Conservation (phyloP, 306 rosid genomes). For the Castanospermum australe region DNA sequence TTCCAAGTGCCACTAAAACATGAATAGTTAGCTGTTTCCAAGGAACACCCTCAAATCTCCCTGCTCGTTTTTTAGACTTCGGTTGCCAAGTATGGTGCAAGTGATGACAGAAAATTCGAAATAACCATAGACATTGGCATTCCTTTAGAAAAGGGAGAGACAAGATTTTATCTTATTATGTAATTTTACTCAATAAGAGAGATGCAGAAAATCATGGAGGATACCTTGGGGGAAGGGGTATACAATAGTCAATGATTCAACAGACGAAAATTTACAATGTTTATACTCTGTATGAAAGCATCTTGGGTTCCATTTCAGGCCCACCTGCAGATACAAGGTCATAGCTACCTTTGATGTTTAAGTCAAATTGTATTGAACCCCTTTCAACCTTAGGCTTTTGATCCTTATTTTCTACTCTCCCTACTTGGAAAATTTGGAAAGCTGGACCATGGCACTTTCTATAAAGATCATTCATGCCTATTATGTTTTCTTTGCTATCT, state of each 20-base stretch:
- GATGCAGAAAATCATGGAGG: background rate
- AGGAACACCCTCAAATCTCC: background rate
- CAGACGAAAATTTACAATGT: background rate
- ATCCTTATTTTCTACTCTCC: conserved; percentile 40
- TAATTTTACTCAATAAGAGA: background rate
- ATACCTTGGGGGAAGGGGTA: background rate
- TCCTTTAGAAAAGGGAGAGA: background rate
- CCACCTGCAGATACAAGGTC: conserved; percentile 58
- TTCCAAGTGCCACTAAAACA: background rate
- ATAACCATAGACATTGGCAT: background rate
- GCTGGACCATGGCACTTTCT: conserved; percentile 34
- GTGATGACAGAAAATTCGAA: background rate
- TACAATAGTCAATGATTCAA: conserved; percentile 5
- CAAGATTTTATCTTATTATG: background rate
- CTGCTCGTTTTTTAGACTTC: background rate
- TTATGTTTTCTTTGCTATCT: conserved; percentile 50
- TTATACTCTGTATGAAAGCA: conserved; percentile 53
- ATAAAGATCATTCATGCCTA: conserved; percentile 36
- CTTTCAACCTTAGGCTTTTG: conserved; percentile 52
- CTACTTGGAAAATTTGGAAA: conserved; percentile 34
- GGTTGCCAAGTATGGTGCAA: background rate
- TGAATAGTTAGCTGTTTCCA: background rate
- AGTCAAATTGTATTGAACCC: conserved; percentile 60
- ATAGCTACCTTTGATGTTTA: conserved; percentile 64
- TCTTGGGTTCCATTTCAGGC: conserved; percentile 56